Evolutionary conservation across 192 early-diverging fungal species (phyloP), one percentile per base, ranked within the genome.

Genomic region (Geosiphon pyriformis): DNA sequence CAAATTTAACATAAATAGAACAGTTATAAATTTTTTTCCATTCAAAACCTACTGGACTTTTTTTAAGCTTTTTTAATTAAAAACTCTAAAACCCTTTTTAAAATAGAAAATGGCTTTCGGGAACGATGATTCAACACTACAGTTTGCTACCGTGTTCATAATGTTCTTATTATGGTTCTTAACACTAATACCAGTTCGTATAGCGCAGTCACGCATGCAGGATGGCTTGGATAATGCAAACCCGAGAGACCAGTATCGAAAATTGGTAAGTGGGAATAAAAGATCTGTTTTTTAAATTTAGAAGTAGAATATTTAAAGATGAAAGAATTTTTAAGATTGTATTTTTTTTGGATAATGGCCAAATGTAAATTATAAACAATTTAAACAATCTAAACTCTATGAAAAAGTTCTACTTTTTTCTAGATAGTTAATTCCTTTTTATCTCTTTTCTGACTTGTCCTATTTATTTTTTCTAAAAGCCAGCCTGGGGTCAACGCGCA

Each of bases 141-240:
- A 25, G 12, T 61, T 61, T 10, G 20, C 37, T 3, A 20, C 18
- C 30, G 55, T 57, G 2, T 57, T 57, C 30, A 18, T 18, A 6
- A 57, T 32, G 30, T 57, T 57, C 30, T 30, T 57, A 57, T 6
- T 57, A 31, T 57, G 29, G 27, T 30, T 57, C 30, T 12, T 57
- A n/a, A 15, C 55, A 18, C 30, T 57, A 30, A 29, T 57, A 57
- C 55, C 55, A 57, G 18, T 57, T 29, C 55, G 55, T 29, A 57
- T 8, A 10, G 55, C 55, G n/a, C 55, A 57, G 30, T 7, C 55
- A 57, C 6, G 1, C 25, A 23, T 29, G 17, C 25, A 30, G 6
- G 55, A 18, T 15, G 55, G 55, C 6, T 57, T 29, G n/a, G 55
- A 57, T 57, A 57, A 57, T 33, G n/a, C 26, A 0, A 57, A 57